Evolutionary conservation across 495 filamentous ascomycete species (phyloP).

Genomic region (Bryoglossum gracile): DNA sequence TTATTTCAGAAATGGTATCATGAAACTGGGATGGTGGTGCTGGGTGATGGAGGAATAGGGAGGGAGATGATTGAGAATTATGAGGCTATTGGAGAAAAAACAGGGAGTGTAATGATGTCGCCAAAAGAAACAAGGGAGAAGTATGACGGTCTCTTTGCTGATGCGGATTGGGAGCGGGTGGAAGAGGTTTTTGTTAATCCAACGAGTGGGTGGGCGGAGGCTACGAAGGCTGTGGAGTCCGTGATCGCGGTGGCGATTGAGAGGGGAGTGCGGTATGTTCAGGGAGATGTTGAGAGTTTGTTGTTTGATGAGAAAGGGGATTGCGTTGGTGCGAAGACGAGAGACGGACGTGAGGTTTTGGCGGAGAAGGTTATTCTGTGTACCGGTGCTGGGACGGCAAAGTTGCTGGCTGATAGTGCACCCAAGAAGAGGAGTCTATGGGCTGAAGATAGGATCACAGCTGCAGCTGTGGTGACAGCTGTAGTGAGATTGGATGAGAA

Average conservation of each 20-base stretch:
- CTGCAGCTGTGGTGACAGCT: constrained; percentile 41
- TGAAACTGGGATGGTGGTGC: constrained; percentile 47
- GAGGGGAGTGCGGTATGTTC: constrained; percentile 36
- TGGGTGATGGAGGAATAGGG: constrained; percentile 39
- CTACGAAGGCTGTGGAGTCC: constrained; percentile 41
- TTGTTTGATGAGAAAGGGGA: constrained; percentile 4
- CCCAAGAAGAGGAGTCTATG: constrained; percentile 38
- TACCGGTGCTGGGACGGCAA: constrained; percentile 53
- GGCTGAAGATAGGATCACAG: constrained; percentile 44
- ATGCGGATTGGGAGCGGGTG: constrained; percentile 42
- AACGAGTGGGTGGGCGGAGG: constrained; percentile 56
- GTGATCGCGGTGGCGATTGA: constrained; percentile 39
- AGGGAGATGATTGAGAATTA: constrained; percentile 44
- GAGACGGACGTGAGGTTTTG: constrained; percentile 31
- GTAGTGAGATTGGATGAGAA: constrained; percentile 3
- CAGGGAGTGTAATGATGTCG: constrained; percentile 32
- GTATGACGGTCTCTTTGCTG: constrained; percentile 44
- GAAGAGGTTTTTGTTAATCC: constrained; percentile 35
- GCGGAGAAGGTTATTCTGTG: constrained; percentile 45
- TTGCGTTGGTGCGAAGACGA: constrained; percentile 36
- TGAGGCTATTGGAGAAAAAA: constrained; percentile 35
- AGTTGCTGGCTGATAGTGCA: constrained; percentile 40
- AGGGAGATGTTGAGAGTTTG: constrained; percentile 10
- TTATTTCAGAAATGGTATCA: constrained; percentile 50
- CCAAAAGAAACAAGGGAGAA: constrained; percentile 38